Evolutionary conservation across 257 asterid genomes (phyloP), one percentile per base, ranked within the genome.

Genomic region (Petunia axillaris): DNA sequence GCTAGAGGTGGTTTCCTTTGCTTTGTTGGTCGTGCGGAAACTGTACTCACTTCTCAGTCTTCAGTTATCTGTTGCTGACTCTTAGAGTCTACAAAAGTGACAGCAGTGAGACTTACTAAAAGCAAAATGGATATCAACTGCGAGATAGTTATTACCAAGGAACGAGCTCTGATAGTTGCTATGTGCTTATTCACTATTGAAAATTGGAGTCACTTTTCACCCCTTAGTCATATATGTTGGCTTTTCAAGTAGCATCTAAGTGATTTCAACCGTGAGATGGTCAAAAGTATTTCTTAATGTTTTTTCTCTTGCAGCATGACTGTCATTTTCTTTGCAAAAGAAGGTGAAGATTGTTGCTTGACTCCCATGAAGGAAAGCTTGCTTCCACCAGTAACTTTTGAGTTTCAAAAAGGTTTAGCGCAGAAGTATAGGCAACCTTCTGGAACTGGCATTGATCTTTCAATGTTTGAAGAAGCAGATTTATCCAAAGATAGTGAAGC

Each of bases 381-480:
- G 40, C 81, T 88, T 82, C 97, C 97, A 15, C 91, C 98, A 1
- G 78, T 94, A 76, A 90, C 87, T 5, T 89, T 92, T n/a, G 83
- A 89, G 62, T 96, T 96, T 58, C 82, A 89, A 73, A 90, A 90
- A 83, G 98, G 98, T 66, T 83, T 92, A 81, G 95, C 87, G 38
- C 99, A 96, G 90, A 94, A 90, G 91, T 96, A 89, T 81, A 90
- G 79, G 65, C 99, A 96, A 78, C 93, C 97, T 53, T 84, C 93
- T 15, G 97, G 99, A 83, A 89, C 97, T 3, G 98, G 99, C 78
- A 90, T 96, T 78, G 95, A 96, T 80, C 78, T 94, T 71, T 90
- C 96, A 6, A 62, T 64, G 82, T 92, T 92, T 71, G 94, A 85
- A 77, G 97, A 90, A 77, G 86, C 80, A 39, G 95, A 91, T 77